Evolutionary conservation across 106 monocot genomes (phyloP).

Genomic region (Amphibolis antarctica): DNA sequence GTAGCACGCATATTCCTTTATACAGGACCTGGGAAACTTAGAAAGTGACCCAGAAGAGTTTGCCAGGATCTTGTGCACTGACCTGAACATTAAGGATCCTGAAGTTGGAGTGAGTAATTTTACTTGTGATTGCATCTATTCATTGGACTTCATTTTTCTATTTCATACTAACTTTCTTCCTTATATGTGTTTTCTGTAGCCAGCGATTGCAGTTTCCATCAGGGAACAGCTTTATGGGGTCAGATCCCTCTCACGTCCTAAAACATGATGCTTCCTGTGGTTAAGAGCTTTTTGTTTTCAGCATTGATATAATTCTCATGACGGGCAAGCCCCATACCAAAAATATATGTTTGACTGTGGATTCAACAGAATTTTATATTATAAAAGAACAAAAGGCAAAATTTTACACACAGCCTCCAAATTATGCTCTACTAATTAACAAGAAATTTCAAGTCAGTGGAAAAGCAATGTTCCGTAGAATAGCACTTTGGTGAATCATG

Average conservation of each 20-base stretch:
- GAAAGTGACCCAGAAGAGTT: conserved; percentile 96
- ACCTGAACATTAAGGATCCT: conserved; percentile 72
- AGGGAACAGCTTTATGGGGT: conserved; percentile 94
- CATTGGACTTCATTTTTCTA: conserved; percentile 4
- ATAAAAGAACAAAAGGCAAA: no score
- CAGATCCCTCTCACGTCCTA: neutral
- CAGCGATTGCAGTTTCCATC: conserved; percentile 78
- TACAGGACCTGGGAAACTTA: conserved; percentile 84
- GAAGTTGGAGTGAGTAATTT: conserved; percentile 80
- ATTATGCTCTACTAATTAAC: no score
- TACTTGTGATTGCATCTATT: no score
- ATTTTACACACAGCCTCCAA: no score
- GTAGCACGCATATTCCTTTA: neutral
- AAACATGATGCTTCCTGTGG: neutral
- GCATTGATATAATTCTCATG: no score
- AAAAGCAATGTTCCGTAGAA: no score
- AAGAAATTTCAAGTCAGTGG: no score
- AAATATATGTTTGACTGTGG: no score
- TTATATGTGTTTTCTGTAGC: conserved; percentile 22
- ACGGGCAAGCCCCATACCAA: no score
- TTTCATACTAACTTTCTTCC: neutral
- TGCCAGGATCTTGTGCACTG: conserved; percentile 70
- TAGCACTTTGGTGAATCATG: no score
- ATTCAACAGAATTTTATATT: no score
- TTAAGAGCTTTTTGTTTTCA: neutral